Evolutionary conservation across 108 stramenopile species (phyloP).

Genomic region (Aurantiochytrium sp.): DNA sequence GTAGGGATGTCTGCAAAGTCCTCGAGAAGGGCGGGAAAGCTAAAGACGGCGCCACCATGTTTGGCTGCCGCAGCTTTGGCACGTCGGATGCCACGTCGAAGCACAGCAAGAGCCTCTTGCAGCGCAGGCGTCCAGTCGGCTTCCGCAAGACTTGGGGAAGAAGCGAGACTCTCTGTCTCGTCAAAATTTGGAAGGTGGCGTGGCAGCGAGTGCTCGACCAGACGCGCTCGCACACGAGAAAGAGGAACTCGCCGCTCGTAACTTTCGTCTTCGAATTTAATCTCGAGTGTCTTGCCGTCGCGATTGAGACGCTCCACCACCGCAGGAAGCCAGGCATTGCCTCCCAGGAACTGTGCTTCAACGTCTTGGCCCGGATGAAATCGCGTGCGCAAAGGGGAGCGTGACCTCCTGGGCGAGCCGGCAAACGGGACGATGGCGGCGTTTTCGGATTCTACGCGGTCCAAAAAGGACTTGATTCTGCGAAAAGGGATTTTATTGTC

Average conservation of each 20-base stretch:
- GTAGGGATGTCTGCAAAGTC: slow-evolving; percentile 5
- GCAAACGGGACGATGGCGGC: neutral
- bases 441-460: neutral
- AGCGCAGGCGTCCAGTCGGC: neutral
- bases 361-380: neutral
- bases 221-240: neutral
- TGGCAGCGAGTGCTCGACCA: no score
- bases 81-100: neutral
- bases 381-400: no score
- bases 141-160: neutral
- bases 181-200: no score
- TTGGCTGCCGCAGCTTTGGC: neutral
- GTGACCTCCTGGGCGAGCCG: no score
- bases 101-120: neutral
- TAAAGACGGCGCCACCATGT: neutral
- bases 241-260: neutral
- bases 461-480: neutral
- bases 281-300: neutral
- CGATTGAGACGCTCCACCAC: neutral
- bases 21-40: neutral
- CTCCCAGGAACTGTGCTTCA: neutral
- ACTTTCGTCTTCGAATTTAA: neutral
- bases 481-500: neutral
- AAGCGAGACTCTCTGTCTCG: neutral
- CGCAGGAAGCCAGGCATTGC: neutral